These are phyloP conservation scores for Globisporangium irregulare DNA, from an alignment of 352 stramenopile genomes.

Conservation along the genomic window DNA sequence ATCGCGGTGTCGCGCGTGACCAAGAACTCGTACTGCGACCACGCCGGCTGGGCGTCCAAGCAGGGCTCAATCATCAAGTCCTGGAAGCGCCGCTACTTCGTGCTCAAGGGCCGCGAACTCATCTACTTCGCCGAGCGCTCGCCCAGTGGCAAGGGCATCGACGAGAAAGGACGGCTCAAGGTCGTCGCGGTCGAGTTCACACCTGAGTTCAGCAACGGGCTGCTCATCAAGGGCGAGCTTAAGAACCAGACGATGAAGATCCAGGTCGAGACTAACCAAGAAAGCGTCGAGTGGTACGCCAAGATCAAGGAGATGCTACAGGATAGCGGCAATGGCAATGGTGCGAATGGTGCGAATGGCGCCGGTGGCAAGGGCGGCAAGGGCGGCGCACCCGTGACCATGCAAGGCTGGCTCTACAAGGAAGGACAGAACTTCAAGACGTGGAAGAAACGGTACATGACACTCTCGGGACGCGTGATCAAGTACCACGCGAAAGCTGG, in stretches of 20 bases:
- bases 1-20: constrained; percentile 41
- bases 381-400: constrained; percentile 25
- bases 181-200: constrained; percentile 64
- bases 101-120: constrained; percentile 71
- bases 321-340: constrained; percentile 10
- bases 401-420: constrained; percentile 79
- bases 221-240: constrained; percentile 57
- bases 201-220: constrained; percentile 56
- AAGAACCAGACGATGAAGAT: constrained; percentile 76
- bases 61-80: constrained; percentile 78
- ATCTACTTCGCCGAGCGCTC: constrained; percentile 76
- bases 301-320: constrained; percentile 47
- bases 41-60: constrained; percentile 77
- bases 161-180: constrained; percentile 71
- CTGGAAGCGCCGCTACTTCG: constrained; percentile 85
- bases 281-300: constrained; percentile 56
- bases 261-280: constrained; percentile 62
- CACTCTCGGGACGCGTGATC: constrained; percentile 47
- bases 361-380: not conserved
- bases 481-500: constrained; percentile 59
- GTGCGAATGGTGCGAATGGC: constrained; percentile 8
- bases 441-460: constrained; percentile 85
- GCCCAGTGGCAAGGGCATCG: constrained; percentile 64
- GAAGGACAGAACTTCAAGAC: constrained; percentile 88
- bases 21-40: constrained; percentile 69